Conservation (phyloP, 257 asterid species). For the Capsicum baccatum region DNA sequence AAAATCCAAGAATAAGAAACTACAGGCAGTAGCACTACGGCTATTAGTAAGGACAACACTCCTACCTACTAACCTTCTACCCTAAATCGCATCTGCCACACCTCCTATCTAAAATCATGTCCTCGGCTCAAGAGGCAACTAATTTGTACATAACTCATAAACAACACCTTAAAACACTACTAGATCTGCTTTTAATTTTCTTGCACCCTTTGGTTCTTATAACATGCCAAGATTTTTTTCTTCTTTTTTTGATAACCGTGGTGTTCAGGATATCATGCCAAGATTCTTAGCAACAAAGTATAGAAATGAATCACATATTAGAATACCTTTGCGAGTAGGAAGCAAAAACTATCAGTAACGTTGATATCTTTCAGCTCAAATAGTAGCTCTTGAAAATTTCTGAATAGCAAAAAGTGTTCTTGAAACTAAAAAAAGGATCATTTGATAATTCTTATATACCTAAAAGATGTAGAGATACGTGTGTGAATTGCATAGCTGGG, state of each 20-base stretch:
- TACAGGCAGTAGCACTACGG: no score
- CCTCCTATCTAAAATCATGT: no score
- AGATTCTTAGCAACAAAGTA: conserved; percentile 8
- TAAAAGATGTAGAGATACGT: background rate
- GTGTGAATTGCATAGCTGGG: background rate
- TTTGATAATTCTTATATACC: background rate
- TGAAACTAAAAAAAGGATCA: background rate
- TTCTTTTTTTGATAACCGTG: no score
- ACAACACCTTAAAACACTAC: conserved; percentile 2
- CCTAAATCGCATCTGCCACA: no score
- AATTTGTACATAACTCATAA: background rate
- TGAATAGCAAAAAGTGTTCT: background rate
- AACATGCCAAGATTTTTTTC: background rate
- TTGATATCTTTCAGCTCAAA: background rate
- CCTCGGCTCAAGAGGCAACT: no score
- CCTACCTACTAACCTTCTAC: no score
- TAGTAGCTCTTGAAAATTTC: background rate
- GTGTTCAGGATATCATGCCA: no score
- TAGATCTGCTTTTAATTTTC: background rate
- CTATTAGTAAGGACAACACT: no score
- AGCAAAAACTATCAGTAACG: background rate
- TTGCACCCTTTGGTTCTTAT: background rate
- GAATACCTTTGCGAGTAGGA: background rate
- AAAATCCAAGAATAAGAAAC: no score
- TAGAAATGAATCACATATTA: background rate